Base-by-base conservation (phyloP, 257 asterid genomes). In the Voacanga thouarsii region DNA sequence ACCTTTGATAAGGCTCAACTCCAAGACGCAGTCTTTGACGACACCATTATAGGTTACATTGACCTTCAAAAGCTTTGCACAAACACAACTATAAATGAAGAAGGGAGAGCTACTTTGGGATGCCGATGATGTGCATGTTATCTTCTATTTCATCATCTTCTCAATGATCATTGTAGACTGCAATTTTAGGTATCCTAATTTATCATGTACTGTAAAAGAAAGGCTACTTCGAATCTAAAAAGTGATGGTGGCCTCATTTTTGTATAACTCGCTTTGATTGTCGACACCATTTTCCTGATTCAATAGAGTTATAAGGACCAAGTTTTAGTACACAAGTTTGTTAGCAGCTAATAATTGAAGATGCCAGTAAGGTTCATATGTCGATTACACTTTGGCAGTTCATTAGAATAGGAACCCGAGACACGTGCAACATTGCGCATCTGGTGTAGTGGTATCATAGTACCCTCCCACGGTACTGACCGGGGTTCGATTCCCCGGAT, bases 401-500 rank as follows among this genome's bases (percentile, higher is more conserved):
- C n/a, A n/a, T n/a, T 33, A 33, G 37, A 33, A 33, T 33, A 33
- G 37, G 37, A 33, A 33, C 37, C n/a, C n/a, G n/a, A n/a, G n/a
- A n/a, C n/a, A n/a, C n/a, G n/a, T n/a, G n/a, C n/a, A n/a, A n/a
- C n/a, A n/a, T n/a, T n/a, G n/a, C n/a, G n/a, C 98, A 93, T 96
- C 97, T 96, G 87, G 97, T 93, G 99, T 96, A 93, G 99, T 96
- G 99, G 97, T 90, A 96, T 93, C 99, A 96, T 93, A 92, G 99
- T 93, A 93, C 98, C 98, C 97, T 93, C 97, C 98, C 97, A 96
- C 98, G 98, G 98, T 93, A 93, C 95, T 89, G 96, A 96, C 99
- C 95, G 83, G 99, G 97, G 97, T 96, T 92, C 99, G 97, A 92
- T 93, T 93, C 97, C 98, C 97, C 84, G 95, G 97, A 92, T 93